Evolutionary conservation across 116 monocot species (phyloP), one percentile per base, ranked within the genome.

Genomic region (Trichopus zeylanicus): DNA sequence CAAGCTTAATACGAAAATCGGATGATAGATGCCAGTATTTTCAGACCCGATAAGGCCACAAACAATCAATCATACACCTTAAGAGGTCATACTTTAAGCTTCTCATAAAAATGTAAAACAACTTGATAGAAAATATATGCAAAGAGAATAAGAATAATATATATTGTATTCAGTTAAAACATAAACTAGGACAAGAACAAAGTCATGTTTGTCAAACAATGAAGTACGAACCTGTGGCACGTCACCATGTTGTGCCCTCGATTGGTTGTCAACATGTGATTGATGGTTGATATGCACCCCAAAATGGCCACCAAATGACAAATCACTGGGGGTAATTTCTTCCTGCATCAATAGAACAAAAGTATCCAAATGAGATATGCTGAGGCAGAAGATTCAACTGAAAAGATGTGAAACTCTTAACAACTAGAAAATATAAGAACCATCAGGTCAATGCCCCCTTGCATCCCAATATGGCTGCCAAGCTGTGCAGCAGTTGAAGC

Each of bases 391-490:
- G 20, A 46, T 18, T 25, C 23, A 42, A 28, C 15, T 11, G 18
- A 27, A 53, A 9, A 6, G 25, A 28, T 21, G 22, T 6, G 55
- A 1, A 61, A 35, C 32, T 38, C 28, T 29, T 19, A 38, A 13
- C 1, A 25, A 33, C 23, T 29, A 23, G 28, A 30, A 31, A 9
- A 16, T 15, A 31, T 18, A 29, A 19, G 34, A 48, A 75, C 80
- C 75, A 75, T 80, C 7, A 80, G 48, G 71, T 80, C 56, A 39
- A 75, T 80, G 75, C 71, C 66, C 56, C 73, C 69, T 57, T 66
- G 74, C 19, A 62, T 11, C 53, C 66, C 70, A 3, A 62, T 55
- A 60, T 75, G 71, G 26, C 55, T 34, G 38, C 67, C 67, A 64
- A 80, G 75, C 49, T 75, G 71, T 39, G 71, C 53, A 28, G 71